These are phyloP conservation scores for Castanea mollissima DNA, from an alignment of 306 rosid genomes.

Conservation along the genomic window DNA sequence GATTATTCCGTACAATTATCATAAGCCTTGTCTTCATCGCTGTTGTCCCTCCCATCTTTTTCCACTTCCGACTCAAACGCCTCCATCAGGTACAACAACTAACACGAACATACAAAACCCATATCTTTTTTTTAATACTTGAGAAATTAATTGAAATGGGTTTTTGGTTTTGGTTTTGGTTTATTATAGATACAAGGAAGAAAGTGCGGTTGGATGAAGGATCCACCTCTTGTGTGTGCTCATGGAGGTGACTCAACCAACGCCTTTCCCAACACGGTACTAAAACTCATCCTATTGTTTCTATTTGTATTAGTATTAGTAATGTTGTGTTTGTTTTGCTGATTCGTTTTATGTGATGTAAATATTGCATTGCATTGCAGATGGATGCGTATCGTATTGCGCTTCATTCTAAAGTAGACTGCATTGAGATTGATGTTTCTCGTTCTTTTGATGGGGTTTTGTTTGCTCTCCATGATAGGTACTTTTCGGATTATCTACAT, in stretches of 20 bases:
- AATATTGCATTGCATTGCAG: constrained; percentile 24
- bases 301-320: not conserved
- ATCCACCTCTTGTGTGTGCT: constrained; percentile 86
- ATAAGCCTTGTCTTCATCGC: constrained; percentile 45
- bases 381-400: constrained; percentile 71
- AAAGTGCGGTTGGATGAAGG: constrained; percentile 61
- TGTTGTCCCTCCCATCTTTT: constrained; percentile 67
- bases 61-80: constrained; percentile 65
- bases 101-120: too few species aligned
- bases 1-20: constrained; percentile 38
- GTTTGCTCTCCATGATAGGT: constrained; percentile 95
- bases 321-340: not conserved
- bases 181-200: constrained; percentile 46
- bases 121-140: too few species aligned
- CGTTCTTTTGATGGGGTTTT: constrained; percentile 80
- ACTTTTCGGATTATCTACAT: not conserved
- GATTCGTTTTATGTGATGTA: not conserved
- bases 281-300: too few species aligned
- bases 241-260: constrained; percentile 86
- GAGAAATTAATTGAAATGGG: not conserved
- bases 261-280: constrained; percentile 80
- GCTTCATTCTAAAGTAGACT: constrained; percentile 62
- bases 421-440: constrained; percentile 90
- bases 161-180: not conserved
- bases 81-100: constrained; percentile 40